Evolutionary conservation across 2,329 filamentous ascomycete genomes (phyloP), one percentile per base, ranked within the genome.

Genomic region (Pyrenophora teres): DNA sequence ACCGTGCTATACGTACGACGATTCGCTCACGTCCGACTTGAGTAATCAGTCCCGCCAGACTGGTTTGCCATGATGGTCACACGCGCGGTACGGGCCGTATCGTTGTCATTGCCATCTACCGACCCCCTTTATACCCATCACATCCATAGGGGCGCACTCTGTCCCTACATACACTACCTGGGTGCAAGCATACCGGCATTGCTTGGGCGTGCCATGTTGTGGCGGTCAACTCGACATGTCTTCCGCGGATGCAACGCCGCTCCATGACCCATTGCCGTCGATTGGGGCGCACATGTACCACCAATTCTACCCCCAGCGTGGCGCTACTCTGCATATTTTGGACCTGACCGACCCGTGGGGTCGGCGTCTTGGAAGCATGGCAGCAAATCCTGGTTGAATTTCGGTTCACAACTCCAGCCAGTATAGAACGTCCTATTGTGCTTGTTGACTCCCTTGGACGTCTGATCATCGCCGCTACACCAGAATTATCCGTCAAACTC

Each of bases 31-130:
- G 21, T 6, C 9, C 25, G n/a, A 21, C 27, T 35, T 2, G n/a
- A 40, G 2, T 23, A 40, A 13, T 30, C 27, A 30, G 27, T 21
- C 27, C 45, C 46, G 16, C 10, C 5, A 25, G 13, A 2, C 21
- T 31, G 42, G 23, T 16, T 39, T n/a, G 12, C 16, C 3, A 8
- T 21, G 0, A 18, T 19, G 23, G 27, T 35, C 2, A 23, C 9
- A 48, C 27, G n/a, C 39, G 31, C 44, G 49, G 49, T 42, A 48
- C 49, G 49, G 49, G 25, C 44, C 49, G 49, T 48, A 5, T 31
- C 19, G 27, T 36, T 39, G 7, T 27, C 36, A 16, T n/a, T 5
- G 18, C 6, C 23, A 30, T 37, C 27, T 33, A 36, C 36, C 44
- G 27, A 15, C 19, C 27, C 27, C 21, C 30, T 23, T 27, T 9